Evolutionary conservation across 2,329 filamentous ascomycete species (phyloP).

Genomic region (Cladobotryum mycophilum): DNA sequence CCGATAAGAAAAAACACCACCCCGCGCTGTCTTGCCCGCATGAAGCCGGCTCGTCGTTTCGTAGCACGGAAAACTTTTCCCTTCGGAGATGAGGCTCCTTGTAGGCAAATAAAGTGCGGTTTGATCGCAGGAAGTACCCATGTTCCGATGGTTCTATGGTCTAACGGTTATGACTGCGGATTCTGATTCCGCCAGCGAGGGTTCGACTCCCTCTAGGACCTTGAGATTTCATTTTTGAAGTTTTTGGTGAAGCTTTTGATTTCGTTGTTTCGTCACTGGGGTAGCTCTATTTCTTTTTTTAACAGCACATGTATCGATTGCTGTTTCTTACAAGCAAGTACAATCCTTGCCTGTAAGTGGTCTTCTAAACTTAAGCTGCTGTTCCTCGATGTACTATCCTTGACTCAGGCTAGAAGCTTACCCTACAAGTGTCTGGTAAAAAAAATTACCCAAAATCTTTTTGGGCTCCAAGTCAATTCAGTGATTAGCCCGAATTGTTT

Average conservation of each 20-base stretch:
- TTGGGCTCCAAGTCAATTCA: too few relatives aligned
- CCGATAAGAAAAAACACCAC: slow-evolving; percentile 13
- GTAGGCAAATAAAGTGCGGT: too few relatives aligned
- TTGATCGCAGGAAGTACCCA: neutral
- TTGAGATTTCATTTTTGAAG: slow-evolving; percentile 13
- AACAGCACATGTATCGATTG: neutral
- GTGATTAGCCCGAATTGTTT: too few relatives aligned
- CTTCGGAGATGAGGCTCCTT: too few relatives aligned
- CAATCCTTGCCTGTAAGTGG: too few relatives aligned
- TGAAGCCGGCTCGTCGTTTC: neutral
- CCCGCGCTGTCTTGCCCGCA: slow-evolving; percentile 8
- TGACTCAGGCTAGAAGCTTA: too few relatives aligned
- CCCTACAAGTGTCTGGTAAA: too few relatives aligned
- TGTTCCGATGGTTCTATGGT: slow-evolving; percentile 27
- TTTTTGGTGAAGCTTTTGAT: neutral
- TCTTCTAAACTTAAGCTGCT: too few relatives aligned
- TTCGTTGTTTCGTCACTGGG: neutral
- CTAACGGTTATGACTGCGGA: slow-evolving; percentile 34
- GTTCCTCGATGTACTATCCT: too few relatives aligned
- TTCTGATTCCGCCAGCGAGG: slow-evolving; percentile 33
- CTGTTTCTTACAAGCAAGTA: neutral
- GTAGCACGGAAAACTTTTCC: too few relatives aligned
- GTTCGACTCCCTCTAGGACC: slow-evolving; percentile 32
- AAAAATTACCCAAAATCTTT: too few relatives aligned
- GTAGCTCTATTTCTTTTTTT: neutral